Conservation (phyloP, 2,329 filamentous ascomycete species). For the Penicillium sp. region DNA sequence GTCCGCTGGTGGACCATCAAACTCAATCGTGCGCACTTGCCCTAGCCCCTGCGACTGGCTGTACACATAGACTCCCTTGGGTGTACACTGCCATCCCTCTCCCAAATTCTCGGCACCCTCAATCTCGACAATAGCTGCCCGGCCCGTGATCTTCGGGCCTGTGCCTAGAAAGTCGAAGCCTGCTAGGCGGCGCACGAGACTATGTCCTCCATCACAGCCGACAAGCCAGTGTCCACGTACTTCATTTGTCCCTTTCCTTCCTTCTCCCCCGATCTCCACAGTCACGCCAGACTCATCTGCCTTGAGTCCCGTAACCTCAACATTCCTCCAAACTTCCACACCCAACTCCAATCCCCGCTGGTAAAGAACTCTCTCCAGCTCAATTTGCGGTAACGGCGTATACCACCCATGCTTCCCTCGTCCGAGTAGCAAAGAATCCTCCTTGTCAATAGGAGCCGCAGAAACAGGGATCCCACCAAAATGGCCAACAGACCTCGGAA, state of each 20-base stretch:
- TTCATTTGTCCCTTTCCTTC: constrained; percentile 1
- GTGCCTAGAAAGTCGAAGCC: constrained; percentile 41
- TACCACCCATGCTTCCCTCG: not conserved
- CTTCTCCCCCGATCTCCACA: constrained; percentile 1
- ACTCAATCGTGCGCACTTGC: constrained; percentile 4
- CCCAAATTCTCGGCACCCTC: constrained; percentile 23
- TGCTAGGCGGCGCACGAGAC: constrained; percentile 39
- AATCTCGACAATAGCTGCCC: constrained; percentile 34
- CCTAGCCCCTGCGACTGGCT: not conserved
- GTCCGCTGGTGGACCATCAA: constrained; percentile 8
- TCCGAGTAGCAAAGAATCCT: not conserved
- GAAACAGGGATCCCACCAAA: constrained; percentile 26
- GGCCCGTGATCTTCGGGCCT: constrained; percentile 39
- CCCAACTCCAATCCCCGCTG: constrained; percentile 3
- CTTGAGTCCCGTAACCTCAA: not conserved
- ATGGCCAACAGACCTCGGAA: constrained; percentile 25
- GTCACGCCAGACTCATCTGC: not conserved
- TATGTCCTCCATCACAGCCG: constrained; percentile 47
- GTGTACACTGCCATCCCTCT: constrained; percentile 2
- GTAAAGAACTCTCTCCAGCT: constrained; percentile 4
- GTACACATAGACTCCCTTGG: constrained; percentile 7
- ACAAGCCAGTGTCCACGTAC: constrained; percentile 40
- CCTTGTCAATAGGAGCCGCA: constrained; percentile 13
- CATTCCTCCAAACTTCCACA: constrained; percentile 2
- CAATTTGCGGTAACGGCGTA: not conserved